A percentile compares a stretch with the other conserved stretches of the same genome.
Conservation (phyloP, 257 asterid genomes). For the Henckelia pumila region DNA sequence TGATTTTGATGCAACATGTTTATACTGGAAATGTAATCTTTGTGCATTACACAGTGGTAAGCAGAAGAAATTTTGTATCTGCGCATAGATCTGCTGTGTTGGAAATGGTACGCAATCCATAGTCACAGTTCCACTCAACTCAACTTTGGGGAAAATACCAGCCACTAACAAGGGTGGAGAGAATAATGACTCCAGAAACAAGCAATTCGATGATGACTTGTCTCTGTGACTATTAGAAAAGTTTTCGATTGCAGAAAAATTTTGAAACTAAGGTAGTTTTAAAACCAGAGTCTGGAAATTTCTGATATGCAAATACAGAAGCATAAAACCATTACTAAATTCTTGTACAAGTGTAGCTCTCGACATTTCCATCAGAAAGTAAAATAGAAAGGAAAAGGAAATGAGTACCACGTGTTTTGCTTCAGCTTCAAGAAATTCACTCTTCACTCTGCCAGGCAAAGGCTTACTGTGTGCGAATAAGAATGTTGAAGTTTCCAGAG, state of each 20-base stretch:
- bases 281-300: constrained; percentile 5
- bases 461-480: constrained; percentile 36
- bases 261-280: background rate
- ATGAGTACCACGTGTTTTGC: constrained; percentile 55
- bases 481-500: constrained; percentile 21
- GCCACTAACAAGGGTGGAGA: constrained; percentile 2
- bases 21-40: background rate
- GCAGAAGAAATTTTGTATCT: background rate
- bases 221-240: background rate
- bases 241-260: background rate
- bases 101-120: background rate
- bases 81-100: background rate
- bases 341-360: constrained; percentile 13
- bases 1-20: background rate
- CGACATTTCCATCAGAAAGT: background rate
- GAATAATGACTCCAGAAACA: background rate
- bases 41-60: background rate
- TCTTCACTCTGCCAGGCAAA: constrained; percentile 56
- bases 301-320: constrained; percentile 14
- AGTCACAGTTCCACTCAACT: background rate
- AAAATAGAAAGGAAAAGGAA: constrained; percentile 16
- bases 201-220: constrained; percentile 9
- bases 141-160: background rate
- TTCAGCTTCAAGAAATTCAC: constrained; percentile 65
- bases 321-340: constrained; percentile 11